Percentiles rank a stretch among this genome's conserved stretches.
Evolutionary conservation across 2,329 filamentous ascomycete genomes (phyloP).

Genomic region (Aspergillus oerlinghausenensis): DNA sequence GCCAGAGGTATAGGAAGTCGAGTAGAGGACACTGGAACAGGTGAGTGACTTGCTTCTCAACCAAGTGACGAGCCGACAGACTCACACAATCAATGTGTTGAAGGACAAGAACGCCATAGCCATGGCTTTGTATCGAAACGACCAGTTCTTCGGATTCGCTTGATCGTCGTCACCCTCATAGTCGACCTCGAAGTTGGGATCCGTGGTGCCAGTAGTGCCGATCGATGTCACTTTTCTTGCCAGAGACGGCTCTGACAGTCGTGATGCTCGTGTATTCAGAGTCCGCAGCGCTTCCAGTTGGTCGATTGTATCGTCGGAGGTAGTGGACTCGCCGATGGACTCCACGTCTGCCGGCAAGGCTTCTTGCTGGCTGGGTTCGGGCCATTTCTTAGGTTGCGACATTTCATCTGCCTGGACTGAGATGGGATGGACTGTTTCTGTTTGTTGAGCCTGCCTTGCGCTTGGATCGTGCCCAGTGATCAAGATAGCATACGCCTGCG

Average conservation of each 20-base stretch:
- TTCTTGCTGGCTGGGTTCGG: constrained; percentile 12
- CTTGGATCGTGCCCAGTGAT: neutral
- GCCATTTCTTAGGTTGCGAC: constrained; percentile 18
- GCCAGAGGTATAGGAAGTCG: constrained; percentile 72
- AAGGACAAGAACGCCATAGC: constrained; percentile 54
- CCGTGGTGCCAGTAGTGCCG: constrained; percentile 42
- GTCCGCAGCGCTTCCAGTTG: constrained; percentile 24
- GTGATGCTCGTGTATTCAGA: constrained; percentile 27
- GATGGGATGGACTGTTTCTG: neutral
- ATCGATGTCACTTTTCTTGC: constrained; percentile 42
- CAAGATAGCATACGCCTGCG: neutral
- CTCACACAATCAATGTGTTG: constrained; percentile 52
- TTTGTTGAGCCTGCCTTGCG: neutral
- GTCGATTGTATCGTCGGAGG: constrained; percentile 23
- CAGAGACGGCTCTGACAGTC: constrained; percentile 30
- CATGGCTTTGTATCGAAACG: constrained; percentile 53
- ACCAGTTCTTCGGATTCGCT: constrained; percentile 66
- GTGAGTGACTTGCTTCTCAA: neutral
- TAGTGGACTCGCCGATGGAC: constrained; percentile 24
- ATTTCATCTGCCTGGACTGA: constrained; percentile 14
- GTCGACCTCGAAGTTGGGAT: constrained; percentile 67
- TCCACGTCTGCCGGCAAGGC: constrained; percentile 15
- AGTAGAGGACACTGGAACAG: constrained; percentile 60
- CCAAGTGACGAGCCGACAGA: neutral
- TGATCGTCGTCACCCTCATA: constrained; percentile 60